Evolutionary conservation across 2,329 filamentous ascomycete genomes (phyloP).

Genomic region (Arthroderma uncinatum): DNA sequence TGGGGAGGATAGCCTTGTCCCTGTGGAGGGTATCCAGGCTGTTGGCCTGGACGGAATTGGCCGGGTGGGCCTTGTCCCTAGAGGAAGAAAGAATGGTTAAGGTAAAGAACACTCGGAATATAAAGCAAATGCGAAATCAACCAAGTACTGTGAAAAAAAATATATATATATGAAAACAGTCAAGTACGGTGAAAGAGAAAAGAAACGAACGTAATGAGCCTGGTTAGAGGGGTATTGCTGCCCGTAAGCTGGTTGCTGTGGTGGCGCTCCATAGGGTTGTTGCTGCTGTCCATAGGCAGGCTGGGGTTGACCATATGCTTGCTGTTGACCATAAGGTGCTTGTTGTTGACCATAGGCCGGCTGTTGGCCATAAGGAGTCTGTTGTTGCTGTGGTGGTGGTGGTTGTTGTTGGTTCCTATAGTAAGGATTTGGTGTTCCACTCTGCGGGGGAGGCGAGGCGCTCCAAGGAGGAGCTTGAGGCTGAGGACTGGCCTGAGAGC

Average conservation of each 20-base stretch:
- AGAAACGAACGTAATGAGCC: conserved; percentile 19
- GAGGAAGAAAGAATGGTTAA: neutral
- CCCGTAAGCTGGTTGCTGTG: conserved; percentile 27
- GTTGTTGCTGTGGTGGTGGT: conserved; percentile 25
- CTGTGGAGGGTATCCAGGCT: conserved; percentile 25
- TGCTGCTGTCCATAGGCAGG: conserved; percentile 22
- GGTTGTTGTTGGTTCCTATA: conserved; percentile 17
- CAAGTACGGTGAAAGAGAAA: conserved; percentile 8
- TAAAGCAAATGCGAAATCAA: conserved; percentile 1
- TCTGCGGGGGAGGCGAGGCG: conserved; percentile 32
- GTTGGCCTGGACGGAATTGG: conserved; percentile 23
- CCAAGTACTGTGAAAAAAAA: neutral
- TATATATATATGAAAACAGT: neutral
- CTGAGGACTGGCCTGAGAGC: conserved; percentile 12
- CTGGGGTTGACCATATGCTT: conserved; percentile 23
- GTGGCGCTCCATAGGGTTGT: conserved; percentile 13
- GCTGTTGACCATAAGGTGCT: conserved; percentile 26
- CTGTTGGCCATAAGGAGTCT: conserved; percentile 30
- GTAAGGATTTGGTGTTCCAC: conserved; percentile 16
- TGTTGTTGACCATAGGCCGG: conserved; percentile 23
- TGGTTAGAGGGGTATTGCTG: conserved; percentile 27
- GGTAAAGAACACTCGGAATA: neutral
- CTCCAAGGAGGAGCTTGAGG: conserved; percentile 25
- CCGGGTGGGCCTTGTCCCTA: conserved; percentile 23
- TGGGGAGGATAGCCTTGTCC: conserved; percentile 23